These are phyloP conservation scores for Flaveria brownii DNA, from an alignment of 129 eudicot species.

Conservation along the genomic window DNA sequence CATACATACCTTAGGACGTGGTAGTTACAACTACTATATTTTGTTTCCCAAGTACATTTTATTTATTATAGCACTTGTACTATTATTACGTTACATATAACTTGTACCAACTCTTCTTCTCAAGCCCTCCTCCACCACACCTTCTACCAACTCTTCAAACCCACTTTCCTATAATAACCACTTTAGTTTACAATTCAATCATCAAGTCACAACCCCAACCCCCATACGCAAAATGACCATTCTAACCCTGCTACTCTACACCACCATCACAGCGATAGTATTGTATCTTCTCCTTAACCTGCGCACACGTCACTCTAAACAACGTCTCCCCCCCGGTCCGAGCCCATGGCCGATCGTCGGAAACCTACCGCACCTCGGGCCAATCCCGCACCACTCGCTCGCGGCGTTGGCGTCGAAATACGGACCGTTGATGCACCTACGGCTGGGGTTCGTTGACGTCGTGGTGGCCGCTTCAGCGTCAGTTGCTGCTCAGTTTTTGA, in stretches of 20 bases:
- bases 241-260: constrained; percentile 17
- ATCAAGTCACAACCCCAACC: neutral
- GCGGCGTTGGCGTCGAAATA: constrained; percentile 63
- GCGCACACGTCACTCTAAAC: constrained; percentile 19
- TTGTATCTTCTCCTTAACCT: constrained; percentile 31
- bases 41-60: too few relatives aligned
- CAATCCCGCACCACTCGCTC: constrained; percentile 69
- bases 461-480: constrained; percentile 79
- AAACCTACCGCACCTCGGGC: constrained; percentile 72
- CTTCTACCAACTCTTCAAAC: neutral
- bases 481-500: constrained; percentile 65
- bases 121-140: neutral
- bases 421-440: constrained; percentile 84
- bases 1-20: too few relatives aligned
- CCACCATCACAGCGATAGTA: constrained; percentile 16
- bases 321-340: constrained; percentile 77
- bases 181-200: too few relatives aligned
- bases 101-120: too few relatives aligned
- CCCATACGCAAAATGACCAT: constrained; percentile 15
- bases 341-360: constrained; percentile 89
- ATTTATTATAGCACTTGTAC: too few relatives aligned
- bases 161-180: neutral
- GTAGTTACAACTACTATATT: too few relatives aligned
- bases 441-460: constrained; percentile 70
- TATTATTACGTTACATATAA: too few relatives aligned